These are phyloP conservation scores for Globisporangium nagaii DNA, from an alignment of 352 stramenopile species.

Conservation along the genomic window DNA sequence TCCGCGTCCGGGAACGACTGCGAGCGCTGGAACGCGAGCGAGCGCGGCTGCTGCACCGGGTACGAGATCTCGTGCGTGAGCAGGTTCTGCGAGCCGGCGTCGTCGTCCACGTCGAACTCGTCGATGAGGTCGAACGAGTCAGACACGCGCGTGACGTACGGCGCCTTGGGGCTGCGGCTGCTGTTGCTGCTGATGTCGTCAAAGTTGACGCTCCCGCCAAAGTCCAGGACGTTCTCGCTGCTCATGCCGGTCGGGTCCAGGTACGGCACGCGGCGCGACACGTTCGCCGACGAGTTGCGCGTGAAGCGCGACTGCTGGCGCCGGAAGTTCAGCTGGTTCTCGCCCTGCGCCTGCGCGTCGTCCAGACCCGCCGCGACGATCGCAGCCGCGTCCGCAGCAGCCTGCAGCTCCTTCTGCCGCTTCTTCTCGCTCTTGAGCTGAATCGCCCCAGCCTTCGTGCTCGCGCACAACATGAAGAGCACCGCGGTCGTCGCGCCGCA, in stretches of 20 bases:
- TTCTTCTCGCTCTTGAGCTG: slow-evolving; percentile 85
- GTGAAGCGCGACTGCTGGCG: slow-evolving; percentile 60
- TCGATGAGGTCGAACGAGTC: slow-evolving; percentile 51
- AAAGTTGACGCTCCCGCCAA: slow-evolving; percentile 19
- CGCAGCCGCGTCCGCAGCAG: slow-evolving; percentile 12
- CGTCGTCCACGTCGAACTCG: slow-evolving; percentile 33
- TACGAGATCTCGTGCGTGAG: slow-evolving; percentile 45
- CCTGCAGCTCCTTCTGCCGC: slow-evolving; percentile 38
- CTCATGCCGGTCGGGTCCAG: slow-evolving; percentile 1
- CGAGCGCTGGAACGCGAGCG: slow-evolving; percentile 67
- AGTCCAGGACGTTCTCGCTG: slow-evolving; percentile 1
- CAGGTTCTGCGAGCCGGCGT: slow-evolving; percentile 28
- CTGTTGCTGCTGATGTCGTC: slow-evolving; percentile 9
- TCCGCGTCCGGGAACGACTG: slow-evolving; percentile 68
- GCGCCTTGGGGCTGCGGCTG: slow-evolving; percentile 10
- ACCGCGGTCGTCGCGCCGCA: slow-evolving; percentile 45
- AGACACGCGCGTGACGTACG: slow-evolving; percentile 24
- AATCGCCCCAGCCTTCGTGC: slow-evolving; percentile 76
- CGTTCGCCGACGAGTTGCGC: slow-evolving; percentile 7
- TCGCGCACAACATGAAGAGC: slow-evolving; percentile 75
- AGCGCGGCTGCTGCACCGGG: slow-evolving; percentile 46
- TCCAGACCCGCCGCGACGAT: slow-evolving; percentile 14
- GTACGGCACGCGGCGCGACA: slow-evolving; percentile 7
- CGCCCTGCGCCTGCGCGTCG: slow-evolving; percentile 16
- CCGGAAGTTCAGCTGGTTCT: slow-evolving; percentile 27